phyloP scores from a whole-genome alignment of 768 basidiomycete species.

The Tephrocybe sp. region DNA sequence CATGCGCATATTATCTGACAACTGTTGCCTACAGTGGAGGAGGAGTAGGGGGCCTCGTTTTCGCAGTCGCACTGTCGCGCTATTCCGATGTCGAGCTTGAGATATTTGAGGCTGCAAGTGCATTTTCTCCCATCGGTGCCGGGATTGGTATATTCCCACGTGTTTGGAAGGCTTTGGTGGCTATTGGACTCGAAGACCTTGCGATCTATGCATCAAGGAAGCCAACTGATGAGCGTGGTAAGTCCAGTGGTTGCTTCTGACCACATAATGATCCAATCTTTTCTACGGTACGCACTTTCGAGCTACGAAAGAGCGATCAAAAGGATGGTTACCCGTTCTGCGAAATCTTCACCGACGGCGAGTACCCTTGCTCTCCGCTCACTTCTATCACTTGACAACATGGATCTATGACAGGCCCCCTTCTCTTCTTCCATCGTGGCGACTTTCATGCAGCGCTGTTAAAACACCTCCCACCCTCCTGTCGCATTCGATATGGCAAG shows the following conservation, averaged over 20 bases:
- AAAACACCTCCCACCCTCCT: slow-evolving; percentile 30
- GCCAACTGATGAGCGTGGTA: slow-evolving; percentile 21
- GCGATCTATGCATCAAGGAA: slow-evolving; percentile 14
- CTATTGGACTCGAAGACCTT: slow-evolving; percentile 33
- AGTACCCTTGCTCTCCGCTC: neutral
- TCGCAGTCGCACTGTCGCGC: slow-evolving; percentile 16
- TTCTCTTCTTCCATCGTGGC: slow-evolving; percentile 44
- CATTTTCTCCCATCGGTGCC: slow-evolving; percentile 17
- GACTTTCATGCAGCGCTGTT: slow-evolving; percentile 47
- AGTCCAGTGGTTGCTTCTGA: neutral
- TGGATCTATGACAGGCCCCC: slow-evolving; percentile 11
- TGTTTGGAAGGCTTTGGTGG: slow-evolving; percentile 34
- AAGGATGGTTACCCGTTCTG: slow-evolving; percentile 22
- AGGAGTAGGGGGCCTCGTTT: slow-evolving; percentile 17
- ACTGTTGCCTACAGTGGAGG: slow-evolving; percentile 9
- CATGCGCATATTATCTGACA: neutral
- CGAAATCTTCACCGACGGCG: slow-evolving; percentile 26
- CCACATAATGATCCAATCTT: neutral
- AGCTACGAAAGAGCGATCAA: slow-evolving; percentile 31
- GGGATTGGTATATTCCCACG: slow-evolving; percentile 25
- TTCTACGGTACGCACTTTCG: slow-evolving; percentile 21
- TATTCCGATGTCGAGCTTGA: slow-evolving; percentile 13
- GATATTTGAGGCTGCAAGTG: slow-evolving; percentile 15
- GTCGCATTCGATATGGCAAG: slow-evolving; percentile 36
- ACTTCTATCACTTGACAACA: neutral